Percentiles rank a stretch among this genome's conserved stretches.
Conservation (phyloP, 2,329 filamentous ascomycete species). For the Scedosporium apiospermum region DNA sequence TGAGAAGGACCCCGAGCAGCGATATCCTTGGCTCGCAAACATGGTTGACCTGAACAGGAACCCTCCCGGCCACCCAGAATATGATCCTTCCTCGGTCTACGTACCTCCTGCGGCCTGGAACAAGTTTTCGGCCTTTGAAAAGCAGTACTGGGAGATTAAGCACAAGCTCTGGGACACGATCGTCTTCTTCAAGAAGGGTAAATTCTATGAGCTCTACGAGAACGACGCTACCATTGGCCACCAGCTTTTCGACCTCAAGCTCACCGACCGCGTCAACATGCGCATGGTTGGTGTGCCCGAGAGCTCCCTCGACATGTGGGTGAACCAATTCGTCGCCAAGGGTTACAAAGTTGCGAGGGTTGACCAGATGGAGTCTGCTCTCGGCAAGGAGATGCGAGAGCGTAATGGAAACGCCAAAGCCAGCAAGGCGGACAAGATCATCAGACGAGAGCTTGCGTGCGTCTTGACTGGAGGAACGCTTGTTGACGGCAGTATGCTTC, state of each 20-base stretch:
- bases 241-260: constrained; percentile 92
- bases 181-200: constrained; percentile 99
- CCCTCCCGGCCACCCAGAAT: constrained; percentile 70
- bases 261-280: constrained; percentile 98
- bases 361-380: constrained; percentile 90
- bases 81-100: constrained; percentile 83
- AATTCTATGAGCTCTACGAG: constrained; percentile 97
- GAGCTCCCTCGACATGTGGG: constrained; percentile 91
- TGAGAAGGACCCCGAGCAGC: constrained; percentile 70
- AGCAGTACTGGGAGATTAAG: constrained; percentile 99
- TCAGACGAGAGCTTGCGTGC: constrained; percentile 79
- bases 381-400: constrained; percentile 98
- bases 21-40: constrained; percentile 85
- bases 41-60: constrained; percentile 78
- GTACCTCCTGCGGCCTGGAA: constrained; percentile 72
- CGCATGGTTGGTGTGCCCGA: constrained; percentile 98
- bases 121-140: constrained; percentile 89
- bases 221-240: constrained; percentile 95
- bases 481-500: constrained; percentile 92
- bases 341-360: constrained; percentile 95
- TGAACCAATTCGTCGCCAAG: constrained; percentile 96
- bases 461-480: constrained; percentile 88
- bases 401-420: constrained; percentile 50
- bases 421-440: constrained; percentile 82
- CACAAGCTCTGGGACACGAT: constrained; percentile 95